Base-by-base conservation (phyloP, 2,329 filamentous ascomycete genomes). In the Alternaria tenuissima region DNA sequence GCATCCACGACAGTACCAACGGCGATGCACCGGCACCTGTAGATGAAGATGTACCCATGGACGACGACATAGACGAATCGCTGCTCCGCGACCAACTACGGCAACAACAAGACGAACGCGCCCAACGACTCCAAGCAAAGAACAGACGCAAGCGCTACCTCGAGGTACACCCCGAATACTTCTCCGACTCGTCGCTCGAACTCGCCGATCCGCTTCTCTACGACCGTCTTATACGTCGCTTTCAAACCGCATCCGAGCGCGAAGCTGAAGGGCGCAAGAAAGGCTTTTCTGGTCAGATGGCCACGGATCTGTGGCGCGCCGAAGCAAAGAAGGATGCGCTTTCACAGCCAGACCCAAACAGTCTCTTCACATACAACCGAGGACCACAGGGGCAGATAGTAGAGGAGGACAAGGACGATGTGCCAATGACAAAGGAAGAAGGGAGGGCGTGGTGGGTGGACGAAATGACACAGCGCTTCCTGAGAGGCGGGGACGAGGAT, bases 101-200 rank as follows among this genome's bases (percentile, higher is more conserved):
- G 38, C 61, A 66, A 26, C 61, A 67, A 14, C 63, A 64, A n/a
- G 63, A 70, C 18, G 63, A 70, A 48, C 74, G 68, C 52, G 57
- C 58, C 3, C 52, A 46, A 49, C 68, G 63, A 48, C 85, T 92
- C 51, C 81, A 83, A 34, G 80, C 87, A 26, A 92, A 91, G 79
- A 96, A 96, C 78, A 86, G 93, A 52, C 87, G 93, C 14, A 89
- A 91, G 66, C 88, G 89, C 70, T 96, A 93, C 73, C 84, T 96
- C 24, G 86, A 89, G 62, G 82, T 86, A 5, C 86, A 94, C 73
- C 89, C 90, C 3, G 85, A 87, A 55, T 96, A 96, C 80, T 91
- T 94, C 74, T 78, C 80, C 47, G 81, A 81, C 52, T 69, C 85
- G 47, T 83, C 84, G 55, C 85, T 89, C 61, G 88, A 90, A 78